Evolutionary conservation across 441 rosid genomes (phyloP), one percentile per base, ranked within the genome.

Genomic region (Gossypium aridum): DNA sequence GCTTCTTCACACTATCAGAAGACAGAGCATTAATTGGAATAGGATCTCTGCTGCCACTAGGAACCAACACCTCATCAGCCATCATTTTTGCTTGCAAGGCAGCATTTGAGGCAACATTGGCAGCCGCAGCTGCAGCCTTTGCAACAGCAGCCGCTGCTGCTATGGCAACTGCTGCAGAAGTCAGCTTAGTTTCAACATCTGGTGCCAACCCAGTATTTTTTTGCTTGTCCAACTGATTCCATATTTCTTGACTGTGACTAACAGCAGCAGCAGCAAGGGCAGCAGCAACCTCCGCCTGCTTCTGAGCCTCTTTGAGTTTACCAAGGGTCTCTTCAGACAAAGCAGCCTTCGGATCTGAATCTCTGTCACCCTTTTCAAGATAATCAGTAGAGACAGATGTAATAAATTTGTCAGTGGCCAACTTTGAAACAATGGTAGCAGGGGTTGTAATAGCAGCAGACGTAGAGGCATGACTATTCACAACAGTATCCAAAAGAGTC

Each of bases 101-200:
- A 76, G 99, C 98, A 88, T 83, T 87, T 43, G 96, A 86, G 65
- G 99, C 99, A 59, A 96, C 92, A 81, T 84, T 92, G 70, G 98
- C 98, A 60, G 97, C 97, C 20, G 97, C 96, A 64, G 99, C 96
- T 28, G 99, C 99, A 13, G 98, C 98, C 83, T 87, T 94, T 51
- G 98, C 99, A 85, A 94, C 98, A 61, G 99, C 92, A 78, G 94
- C 93, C 1, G 99, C 97, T 45, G 97, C 92, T 53, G 97, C 89
- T 66, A 89, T 76, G 19, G 98, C 91, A 84, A 86, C 88, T 54
- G 95, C 93, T 66, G 98, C 97, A 26, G 91, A 87, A 75, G 95
- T 88, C 81, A 96, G 76, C 70, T 82, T 89, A 61, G 85, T 83
- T 87, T 92, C 92, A 61, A 80, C 83, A 72, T 89, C 96, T 34